Conservation (phyloP, 192 early-diverging fungal species). For the Mortierella hygrophila region DNA sequence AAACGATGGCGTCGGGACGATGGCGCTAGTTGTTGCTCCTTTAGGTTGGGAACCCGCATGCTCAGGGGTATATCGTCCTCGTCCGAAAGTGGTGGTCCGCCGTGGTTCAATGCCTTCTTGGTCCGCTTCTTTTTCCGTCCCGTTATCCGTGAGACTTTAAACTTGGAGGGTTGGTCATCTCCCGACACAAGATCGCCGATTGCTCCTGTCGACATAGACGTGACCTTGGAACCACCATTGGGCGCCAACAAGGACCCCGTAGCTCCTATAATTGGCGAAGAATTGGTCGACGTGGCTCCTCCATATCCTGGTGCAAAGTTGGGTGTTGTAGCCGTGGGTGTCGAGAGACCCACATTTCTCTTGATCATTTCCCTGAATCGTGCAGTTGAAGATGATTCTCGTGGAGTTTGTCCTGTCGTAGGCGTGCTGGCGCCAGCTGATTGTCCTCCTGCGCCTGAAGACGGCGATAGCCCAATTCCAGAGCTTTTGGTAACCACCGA, state of each 20-base stretch:
- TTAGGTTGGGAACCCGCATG: not conserved
- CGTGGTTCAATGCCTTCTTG: not conserved
- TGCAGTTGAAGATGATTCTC: constrained; percentile 11
- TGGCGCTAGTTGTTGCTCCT: not conserved
- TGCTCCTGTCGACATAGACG: not conserved
- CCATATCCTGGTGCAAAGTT: not conserved
- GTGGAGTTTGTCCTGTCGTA: not conserved
- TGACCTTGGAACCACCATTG: not conserved
- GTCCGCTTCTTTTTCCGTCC: constrained; percentile 8
- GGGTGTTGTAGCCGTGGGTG: not conserved
- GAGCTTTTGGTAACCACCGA: constrained; percentile 11
- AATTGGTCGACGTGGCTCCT: not conserved
- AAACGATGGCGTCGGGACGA: not conserved
- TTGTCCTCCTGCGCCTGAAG: not conserved
- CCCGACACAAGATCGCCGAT: not conserved
- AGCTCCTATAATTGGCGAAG: not conserved
- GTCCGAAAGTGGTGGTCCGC: not conserved
- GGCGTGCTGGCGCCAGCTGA: not conserved
- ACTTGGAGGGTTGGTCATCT: constrained; percentile 1
- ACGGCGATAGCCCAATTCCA: not conserved
- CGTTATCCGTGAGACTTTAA: constrained; percentile 29
- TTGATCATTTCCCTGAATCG: constrained; percentile 49
- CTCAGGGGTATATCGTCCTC: not conserved
- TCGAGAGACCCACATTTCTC: constrained; percentile 28
- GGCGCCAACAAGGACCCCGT: not conserved